Evolutionary conservation across 1,284 basidiomycete species (phyloP), one percentile per base, ranked within the genome.

Genomic region (Afroboletus lepidellus): DNA sequence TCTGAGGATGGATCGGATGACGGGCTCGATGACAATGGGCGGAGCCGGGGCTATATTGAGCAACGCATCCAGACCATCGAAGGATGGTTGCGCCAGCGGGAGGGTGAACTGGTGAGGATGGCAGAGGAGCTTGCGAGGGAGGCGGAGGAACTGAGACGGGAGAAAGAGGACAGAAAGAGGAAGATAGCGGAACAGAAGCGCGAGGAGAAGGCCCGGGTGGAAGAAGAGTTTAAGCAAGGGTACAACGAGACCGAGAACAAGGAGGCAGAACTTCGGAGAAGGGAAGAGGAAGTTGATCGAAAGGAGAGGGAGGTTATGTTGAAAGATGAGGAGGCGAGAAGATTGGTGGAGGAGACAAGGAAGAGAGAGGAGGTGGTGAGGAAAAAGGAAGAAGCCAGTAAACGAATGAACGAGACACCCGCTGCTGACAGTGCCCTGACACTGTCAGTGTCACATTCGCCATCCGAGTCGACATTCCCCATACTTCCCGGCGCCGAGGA

Each of bases 1-100:
- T 27, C 27, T 27, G 27, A 71, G 50, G 73, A 74, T 24, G 65
- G 67, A 39, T 69, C 65, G 24, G 69, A 70, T 16, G 66, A 66
- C n/a, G 63, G 57, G 20, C 58, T 61, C 1, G 67, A 67, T 13
- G 63, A 55, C n/a, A 65, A 60, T 23, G 69, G 69, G 60, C 65
- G 65, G 27, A 27, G 27, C 16, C 65, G 62, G 8, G 69, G 67
- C 25, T 69, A 71, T 41, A 69, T 67, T 42, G 56, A 65, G 23
- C 69, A 70, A n/a, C 60, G 58, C 16, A 61, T 66, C n/a, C 63
- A 62, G 24, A 67, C 70, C 16, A 57, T 67, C 24, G 68, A 66
- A 34, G 66, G 64, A 6, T 57, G 55, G 13, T 24, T 67, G 12
- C 55, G 61, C 34, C 55, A 61, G 42, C 59, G 61, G 20, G 71